These are phyloP conservation scores for Bothriochloa decipiens DNA, from an alignment of 176 grass and related monocot species.

Conservation along the genomic window DNA sequence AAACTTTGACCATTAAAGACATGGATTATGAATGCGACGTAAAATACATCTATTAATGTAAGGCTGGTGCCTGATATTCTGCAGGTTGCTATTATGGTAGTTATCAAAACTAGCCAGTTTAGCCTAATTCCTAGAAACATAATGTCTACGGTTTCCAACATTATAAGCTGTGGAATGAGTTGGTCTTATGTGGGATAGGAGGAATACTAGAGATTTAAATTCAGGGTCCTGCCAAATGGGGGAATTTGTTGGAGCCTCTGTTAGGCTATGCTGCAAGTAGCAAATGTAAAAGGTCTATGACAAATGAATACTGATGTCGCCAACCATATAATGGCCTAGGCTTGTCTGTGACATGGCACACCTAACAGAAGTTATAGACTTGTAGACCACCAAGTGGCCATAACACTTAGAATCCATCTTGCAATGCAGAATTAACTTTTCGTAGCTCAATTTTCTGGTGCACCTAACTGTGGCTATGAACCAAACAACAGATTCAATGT, in stretches of 20 bases:
- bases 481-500: slow-evolving; percentile 18
- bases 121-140: not conserved
- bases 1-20: not conserved
- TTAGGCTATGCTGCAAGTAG: not conserved
- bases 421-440: slow-evolving; percentile 33
- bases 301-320: slow-evolving; percentile 31
- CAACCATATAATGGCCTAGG: not conserved
- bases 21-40: not conserved
- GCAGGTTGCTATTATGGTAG: slow-evolving; percentile 15
- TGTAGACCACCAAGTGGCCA: slow-evolving; percentile 36
- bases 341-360: slow-evolving; percentile 30
- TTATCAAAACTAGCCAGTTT: not conserved
- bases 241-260: not conserved
- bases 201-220: not conserved
- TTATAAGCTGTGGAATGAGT: not conserved
- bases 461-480: slow-evolving; percentile 37
- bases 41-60: not conserved
- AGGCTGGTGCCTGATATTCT: not conserved
- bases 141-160: not conserved
- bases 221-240: not conserved
- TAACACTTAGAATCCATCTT: slow-evolving; percentile 32
- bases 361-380: slow-evolving; percentile 41
- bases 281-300: not conserved
- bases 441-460: slow-evolving; percentile 43
- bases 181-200: not conserved